Conservation (phyloP, 2,329 filamentous ascomycete genomes). For the Fusarium sp. region DNA sequence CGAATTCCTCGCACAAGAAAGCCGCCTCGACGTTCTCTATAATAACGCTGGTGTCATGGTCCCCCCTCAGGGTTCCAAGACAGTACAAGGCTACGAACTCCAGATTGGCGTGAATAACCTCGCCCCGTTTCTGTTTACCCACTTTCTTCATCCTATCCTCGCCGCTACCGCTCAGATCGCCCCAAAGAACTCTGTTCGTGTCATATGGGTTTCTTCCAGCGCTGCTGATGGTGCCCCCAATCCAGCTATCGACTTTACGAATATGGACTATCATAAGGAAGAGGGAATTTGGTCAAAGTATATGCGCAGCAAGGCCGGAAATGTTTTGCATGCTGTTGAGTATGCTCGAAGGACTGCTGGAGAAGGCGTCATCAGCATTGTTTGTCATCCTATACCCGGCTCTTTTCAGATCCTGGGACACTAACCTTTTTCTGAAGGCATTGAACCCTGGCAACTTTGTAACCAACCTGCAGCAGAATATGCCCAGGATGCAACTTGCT, state of each 20-base stretch:
- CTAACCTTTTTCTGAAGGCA: background rate
- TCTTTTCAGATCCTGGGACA: fast-evolving
- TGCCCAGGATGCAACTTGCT: background rate
- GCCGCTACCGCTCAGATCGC: constrained; percentile 47
- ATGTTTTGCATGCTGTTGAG: background rate
- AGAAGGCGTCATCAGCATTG: background rate
- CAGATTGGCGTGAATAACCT: constrained; percentile 57
- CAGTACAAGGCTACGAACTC: constrained; percentile 55
- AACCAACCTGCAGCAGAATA: background rate
- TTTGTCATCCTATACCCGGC: background rate
- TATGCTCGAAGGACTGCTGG: background rate
- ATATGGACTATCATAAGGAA: background rate
- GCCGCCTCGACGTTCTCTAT: constrained; percentile 57
- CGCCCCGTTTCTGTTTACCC: constrained; percentile 55
- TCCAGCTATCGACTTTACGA: background rate
- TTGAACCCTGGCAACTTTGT: background rate
- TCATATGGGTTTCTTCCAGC: constrained; percentile 41
- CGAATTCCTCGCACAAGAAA: constrained; percentile 53
- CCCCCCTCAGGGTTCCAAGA: constrained; percentile 52
- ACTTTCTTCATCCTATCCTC: constrained; percentile 43
- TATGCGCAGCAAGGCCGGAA: background rate
- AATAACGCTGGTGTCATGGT: constrained; percentile 59
- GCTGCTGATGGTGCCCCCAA: background rate
- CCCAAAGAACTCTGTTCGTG: constrained; percentile 46
- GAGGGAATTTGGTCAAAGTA: background rate